These are phyloP conservation scores for Rhizopus sp. DNA, from an alignment of 371 early-diverging fungal species.

Conservation along the genomic window DNA sequence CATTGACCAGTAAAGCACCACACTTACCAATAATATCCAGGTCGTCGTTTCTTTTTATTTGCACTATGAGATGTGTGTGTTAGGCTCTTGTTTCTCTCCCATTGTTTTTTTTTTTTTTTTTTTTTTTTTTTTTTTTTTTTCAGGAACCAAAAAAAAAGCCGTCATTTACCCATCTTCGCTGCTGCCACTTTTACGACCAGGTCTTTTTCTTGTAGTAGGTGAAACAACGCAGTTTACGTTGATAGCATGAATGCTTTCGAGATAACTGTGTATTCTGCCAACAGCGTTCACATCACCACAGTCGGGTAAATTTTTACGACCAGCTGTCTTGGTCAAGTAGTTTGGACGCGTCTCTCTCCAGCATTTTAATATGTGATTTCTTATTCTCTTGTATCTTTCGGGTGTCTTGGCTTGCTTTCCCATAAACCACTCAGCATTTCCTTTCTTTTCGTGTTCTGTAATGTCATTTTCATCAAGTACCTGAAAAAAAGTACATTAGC, in stretches of 20 bases:
- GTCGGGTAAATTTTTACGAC: conserved; percentile 38
- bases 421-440: conserved; percentile 73
- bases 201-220: conserved; percentile 2
- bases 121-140: too few relatives aligned
- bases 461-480: conserved; percentile 32
- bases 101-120: too few relatives aligned
- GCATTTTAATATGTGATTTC: conserved; percentile 78
- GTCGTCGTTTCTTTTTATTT: conserved; percentile 16
- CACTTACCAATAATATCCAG: conserved; percentile 23
- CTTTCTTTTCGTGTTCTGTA: conserved; percentile 58
- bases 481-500: background rate
- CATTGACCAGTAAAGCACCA: background rate
- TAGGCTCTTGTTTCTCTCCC: too few relatives aligned
- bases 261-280: conserved; percentile 79
- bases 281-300: conserved; percentile 92
- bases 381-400: conserved; percentile 78
- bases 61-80: background rate
- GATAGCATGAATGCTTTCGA: conserved; percentile 78
- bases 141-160: conserved; percentile 26
- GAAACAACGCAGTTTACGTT: conserved; percentile 53
- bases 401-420: conserved; percentile 79
- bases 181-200: conserved; percentile 1
- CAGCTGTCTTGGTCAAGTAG: conserved; percentile 62
- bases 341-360: conserved; percentile 69
- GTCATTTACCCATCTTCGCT: conserved; percentile 23